Percentiles rank a stretch among this genome's conserved stretches.
phyloP scores from a whole-genome alignment of 2,329 filamentous ascomycete species.

The Phyllosticta citribraziliensis region DNA sequence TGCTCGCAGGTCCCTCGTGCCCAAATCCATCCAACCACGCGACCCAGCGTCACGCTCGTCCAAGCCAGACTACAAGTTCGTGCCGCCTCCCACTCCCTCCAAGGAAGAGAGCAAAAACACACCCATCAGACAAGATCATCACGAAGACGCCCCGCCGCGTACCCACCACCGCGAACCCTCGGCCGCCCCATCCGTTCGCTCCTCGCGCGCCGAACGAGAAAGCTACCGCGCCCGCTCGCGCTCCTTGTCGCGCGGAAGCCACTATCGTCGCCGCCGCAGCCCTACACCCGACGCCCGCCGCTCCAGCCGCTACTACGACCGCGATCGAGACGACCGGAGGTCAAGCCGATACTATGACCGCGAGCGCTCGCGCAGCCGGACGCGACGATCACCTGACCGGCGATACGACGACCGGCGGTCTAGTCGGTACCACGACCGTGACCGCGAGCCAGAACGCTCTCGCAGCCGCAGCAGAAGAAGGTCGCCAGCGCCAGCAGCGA shows the following conservation, averaged over 20 bases:
- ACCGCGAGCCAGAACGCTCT: conserved; percentile 14
- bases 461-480: neutral
- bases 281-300: conserved; percentile 19
- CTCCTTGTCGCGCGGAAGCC: conserved; percentile 4
- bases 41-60: conserved; percentile 23
- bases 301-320: conserved; percentile 19
- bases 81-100: neutral
- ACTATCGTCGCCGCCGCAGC: conserved; percentile 17
- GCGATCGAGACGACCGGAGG: conserved; percentile 12
- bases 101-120: neutral
- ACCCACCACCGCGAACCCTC: conserved; percentile 1
- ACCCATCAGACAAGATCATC: neutral
- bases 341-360: conserved; percentile 14
- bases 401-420: too few species aligned
- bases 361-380: conserved; percentile 13
- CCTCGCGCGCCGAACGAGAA: conserved; percentile 16
- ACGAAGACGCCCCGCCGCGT: conserved; percentile 3
- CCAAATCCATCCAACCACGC: conserved; percentile 15
- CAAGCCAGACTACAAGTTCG: conserved; percentile 17
- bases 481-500: neutral
- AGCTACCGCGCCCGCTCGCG: conserved; percentile 9
- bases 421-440: conserved; percentile 7
- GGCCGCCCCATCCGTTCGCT: conserved; percentile 2
- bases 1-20: conserved; percentile 27
- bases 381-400: conserved; percentile 9